Evolutionary conservation across 2,329 filamentous ascomycete genomes (phyloP), one percentile per base, ranked within the genome.

Genomic region (Incumbomyces delicatus): DNA sequence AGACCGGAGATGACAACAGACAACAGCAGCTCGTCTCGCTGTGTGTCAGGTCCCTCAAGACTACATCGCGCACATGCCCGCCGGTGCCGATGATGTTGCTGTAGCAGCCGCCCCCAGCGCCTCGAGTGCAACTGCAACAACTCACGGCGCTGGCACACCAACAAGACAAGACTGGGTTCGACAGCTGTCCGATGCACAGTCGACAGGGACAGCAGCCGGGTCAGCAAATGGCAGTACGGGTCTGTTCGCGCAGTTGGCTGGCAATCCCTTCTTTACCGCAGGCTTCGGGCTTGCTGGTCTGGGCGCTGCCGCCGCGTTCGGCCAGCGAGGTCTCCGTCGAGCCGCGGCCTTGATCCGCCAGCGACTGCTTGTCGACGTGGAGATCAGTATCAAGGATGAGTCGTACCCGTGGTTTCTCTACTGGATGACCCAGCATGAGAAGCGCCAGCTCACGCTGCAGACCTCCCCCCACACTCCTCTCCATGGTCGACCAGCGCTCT

Each of bases 331-430:
- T 30, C 65, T 85, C 49, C 77, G 89, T 50, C 73, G 80, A 58
- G 80, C 80, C 46, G 81, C 83, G n/a, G 76, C 77, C 36, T 74
- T 94, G 47, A 69, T 95, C 49, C 85, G 87, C 41, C 81, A 84
- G 44, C 86, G 90, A 41, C 80, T 98, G 68, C 80, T 98, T 27
- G 87, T 96, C 58, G 88, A 95, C 59, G 81, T 98, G 59, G 92
- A 98, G 66, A 95, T 98, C 65, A 90, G 86, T 64, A 85, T 87
- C 61, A 86, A 90, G 59, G 92, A 98, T 67, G 81, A 87, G 37
- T 89, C 90, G 1, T 98, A 96, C 63, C 81, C 81, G 34, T 96
- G 89, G 90, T 80, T 98, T 35, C 75, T 98, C 8, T 83, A 89
- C 54, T 98, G 92, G 89, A 85, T 98, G 63, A 89, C 88, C 6